Conservation (phyloP, 441 rosid genomes). For the Euphorbia celastroides region DNA sequence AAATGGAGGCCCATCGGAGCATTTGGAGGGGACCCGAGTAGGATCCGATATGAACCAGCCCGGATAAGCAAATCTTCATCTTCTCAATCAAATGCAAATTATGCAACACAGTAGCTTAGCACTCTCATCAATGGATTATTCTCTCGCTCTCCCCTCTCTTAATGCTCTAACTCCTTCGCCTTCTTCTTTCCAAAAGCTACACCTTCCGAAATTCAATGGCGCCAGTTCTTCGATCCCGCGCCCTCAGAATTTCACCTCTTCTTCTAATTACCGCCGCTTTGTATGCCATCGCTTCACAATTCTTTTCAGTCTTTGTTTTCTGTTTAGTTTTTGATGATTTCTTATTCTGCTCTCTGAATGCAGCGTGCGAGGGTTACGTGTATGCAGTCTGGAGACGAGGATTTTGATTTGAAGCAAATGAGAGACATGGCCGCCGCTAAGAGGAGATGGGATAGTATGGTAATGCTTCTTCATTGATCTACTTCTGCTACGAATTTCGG, state of each 20-base stretch:
- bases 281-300: conserved; percentile 31
- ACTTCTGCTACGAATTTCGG: neutral
- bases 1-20: too few species aligned
- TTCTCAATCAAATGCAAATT: neutral
- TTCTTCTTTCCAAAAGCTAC: conserved; percentile 23
- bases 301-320: neutral
- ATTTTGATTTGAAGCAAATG: conserved; percentile 78
- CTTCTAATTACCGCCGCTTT: conserved; percentile 22
- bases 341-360: neutral
- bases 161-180: conserved; percentile 28
- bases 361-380: conserved; percentile 33
- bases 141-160: conserved; percentile 46
- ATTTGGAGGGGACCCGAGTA: neutral
- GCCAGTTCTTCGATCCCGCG: conserved; percentile 24
- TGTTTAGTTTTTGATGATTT: conserved; percentile 3
- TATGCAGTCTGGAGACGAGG: conserved; percentile 66
- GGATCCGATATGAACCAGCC: neutral
- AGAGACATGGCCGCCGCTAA: conserved; percentile 89
- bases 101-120: neutral
- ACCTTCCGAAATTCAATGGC: conserved; percentile 19
- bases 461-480: conserved; percentile 16
- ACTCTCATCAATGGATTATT: conserved; percentile 37
- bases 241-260: conserved; percentile 20
- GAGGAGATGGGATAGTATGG: conserved; percentile 95
- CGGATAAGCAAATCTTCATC: neutral